Conservation (phyloP, 306 rosid genomes). For the Coriaria nepalensis region DNA sequence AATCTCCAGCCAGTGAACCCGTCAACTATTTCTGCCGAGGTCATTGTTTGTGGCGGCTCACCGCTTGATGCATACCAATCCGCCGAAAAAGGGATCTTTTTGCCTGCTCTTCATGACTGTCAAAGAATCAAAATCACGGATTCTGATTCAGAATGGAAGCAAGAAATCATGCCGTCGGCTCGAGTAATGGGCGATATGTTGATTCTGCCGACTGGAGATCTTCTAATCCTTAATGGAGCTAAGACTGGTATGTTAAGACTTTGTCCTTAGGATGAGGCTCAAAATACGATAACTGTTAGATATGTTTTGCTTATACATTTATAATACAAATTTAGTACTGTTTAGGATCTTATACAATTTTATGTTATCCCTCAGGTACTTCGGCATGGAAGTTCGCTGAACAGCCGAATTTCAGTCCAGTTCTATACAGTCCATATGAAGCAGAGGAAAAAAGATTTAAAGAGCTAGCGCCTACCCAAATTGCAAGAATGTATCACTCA, state of each 20-base stretch:
- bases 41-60: conserved; percentile 73
- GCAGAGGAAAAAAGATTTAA: conserved; percentile 24
- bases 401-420: conserved; percentile 37
- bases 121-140: conserved; percentile 36
- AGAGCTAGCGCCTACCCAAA: conserved; percentile 11
- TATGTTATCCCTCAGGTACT: conserved; percentile 24
- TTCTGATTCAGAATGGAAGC: conserved; percentile 30
- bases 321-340: no score
- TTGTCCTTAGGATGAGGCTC: no score
- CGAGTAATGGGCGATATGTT: conserved; percentile 72
- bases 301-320: no score
- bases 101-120: conserved; percentile 50
- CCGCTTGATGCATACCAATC: conserved; percentile 24
- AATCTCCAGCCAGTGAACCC: conserved; percentile 15
- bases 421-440: conserved; percentile 32
- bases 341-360: no score
- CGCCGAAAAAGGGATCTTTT: conserved; percentile 19
- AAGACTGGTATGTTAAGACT: not conserved
- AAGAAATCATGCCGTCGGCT: conserved; percentile 52
- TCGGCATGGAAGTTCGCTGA: conserved; percentile 78
- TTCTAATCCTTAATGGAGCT: conserved; percentile 69
- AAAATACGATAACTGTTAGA: no score
- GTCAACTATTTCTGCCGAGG: conserved; percentile 22
- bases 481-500: conserved; percentile 88
- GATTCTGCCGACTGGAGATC: conserved; percentile 53